A percentile compares a stretch with the other conserved stretches of the same genome.
phyloP scores from a whole-genome alignment of 208 protist species.

The Vickermania ingenoplastis region DNA sequence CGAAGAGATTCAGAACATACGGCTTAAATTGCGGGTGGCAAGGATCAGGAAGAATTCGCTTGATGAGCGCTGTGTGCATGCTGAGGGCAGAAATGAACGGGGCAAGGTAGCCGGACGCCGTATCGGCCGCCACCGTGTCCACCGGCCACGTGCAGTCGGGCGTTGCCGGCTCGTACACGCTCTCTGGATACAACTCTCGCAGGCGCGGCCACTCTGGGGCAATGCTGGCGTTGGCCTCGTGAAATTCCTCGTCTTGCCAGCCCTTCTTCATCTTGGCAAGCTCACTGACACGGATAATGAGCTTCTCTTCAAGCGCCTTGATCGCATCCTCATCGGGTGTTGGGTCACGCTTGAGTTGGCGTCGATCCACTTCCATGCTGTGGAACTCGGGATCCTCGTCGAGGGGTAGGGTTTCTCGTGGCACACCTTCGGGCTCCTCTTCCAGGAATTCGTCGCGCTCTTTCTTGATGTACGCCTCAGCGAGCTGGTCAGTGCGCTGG shows the following conservation, averaged over 20 bases:
- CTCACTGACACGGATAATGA: constrained; percentile 38
- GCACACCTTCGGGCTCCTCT: constrained; percentile 53
- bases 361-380: constrained; percentile 45
- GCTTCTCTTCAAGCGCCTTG: constrained; percentile 16
- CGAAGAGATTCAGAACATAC: constrained; percentile 67
- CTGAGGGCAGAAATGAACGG: constrained; percentile 68
- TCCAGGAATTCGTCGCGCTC: constrained; percentile 66
- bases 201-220: constrained; percentile 70
- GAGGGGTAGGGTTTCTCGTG: constrained; percentile 33
- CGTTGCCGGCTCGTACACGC: constrained; percentile 39
- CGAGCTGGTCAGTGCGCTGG: constrained; percentile 43
- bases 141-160: constrained; percentile 38
- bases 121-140: constrained; percentile 43
- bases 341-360: constrained; percentile 30
- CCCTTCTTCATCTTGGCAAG: constrained; percentile 56
- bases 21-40: constrained; percentile 53
- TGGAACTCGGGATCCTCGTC: constrained; percentile 49
- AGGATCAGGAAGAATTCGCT: constrained; percentile 59
- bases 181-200: constrained; percentile 68
- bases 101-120: constrained; percentile 51
- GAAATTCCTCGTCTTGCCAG: constrained; percentile 69
- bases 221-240: constrained; percentile 53
- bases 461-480: constrained; percentile 46
- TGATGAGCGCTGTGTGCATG: constrained; percentile 47
- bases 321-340: constrained; percentile 23